Conservation (phyloP, 768 basidiomycete species). For the Royoungia palumana region DNA sequence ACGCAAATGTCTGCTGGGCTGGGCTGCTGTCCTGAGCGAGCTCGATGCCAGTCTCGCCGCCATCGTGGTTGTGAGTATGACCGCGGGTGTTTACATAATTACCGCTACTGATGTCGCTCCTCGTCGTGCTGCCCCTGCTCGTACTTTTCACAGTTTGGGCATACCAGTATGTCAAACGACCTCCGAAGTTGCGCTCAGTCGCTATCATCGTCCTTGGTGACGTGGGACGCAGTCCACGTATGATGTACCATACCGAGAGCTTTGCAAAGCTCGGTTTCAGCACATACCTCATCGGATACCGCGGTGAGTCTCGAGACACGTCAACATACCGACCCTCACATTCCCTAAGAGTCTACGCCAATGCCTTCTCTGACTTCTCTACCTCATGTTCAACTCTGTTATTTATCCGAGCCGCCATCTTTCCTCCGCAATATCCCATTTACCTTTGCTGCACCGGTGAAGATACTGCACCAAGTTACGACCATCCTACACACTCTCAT, state of each 20-base stretch:
- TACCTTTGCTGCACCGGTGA: slow-evolving; percentile 72
- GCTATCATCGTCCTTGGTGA: slow-evolving; percentile 92
- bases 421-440: slow-evolving; percentile 58
- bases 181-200: slow-evolving; percentile 57
- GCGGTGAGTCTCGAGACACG: slow-evolving; percentile 47
- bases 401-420: slow-evolving; percentile 63
- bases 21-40: slow-evolving; percentile 13
- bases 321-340: background rate
- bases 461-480: slow-evolving; percentile 68
- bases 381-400: slow-evolving; percentile 60
- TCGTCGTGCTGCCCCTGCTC: slow-evolving; percentile 14
- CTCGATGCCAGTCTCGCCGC: slow-evolving; percentile 13
- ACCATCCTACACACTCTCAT: slow-evolving; percentile 62
- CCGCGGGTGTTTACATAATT: slow-evolving; percentile 20
- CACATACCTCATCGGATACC: slow-evolving; percentile 82
- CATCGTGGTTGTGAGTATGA: slow-evolving; percentile 15
- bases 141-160: slow-evolving; percentile 7
- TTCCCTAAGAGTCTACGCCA: slow-evolving; percentile 64
- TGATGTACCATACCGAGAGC: slow-evolving; percentile 98
- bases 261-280: slow-evolving; percentile 77
- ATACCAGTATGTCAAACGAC: slow-evolving; percentile 17
- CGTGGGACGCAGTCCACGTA: slow-evolving; percentile 91
- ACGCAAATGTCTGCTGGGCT: slow-evolving; percentile 5
- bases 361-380: slow-evolving; percentile 67
- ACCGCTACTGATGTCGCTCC: no score